Conservation (phyloP, 371 early-diverging fungal genomes). For the Mortierella sp. region DNA sequence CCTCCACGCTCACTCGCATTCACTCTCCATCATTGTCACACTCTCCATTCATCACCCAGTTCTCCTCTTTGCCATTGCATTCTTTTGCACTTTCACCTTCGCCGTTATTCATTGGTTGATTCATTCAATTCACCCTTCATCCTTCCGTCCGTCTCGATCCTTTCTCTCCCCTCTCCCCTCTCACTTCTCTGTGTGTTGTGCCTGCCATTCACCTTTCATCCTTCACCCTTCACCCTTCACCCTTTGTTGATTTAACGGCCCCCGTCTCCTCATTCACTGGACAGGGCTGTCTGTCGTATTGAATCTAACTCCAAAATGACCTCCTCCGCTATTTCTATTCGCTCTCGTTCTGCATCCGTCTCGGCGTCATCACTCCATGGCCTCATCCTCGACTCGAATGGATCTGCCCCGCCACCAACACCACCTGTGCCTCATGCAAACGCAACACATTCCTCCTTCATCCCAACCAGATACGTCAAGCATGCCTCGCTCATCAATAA, state of each 20-base stretch:
- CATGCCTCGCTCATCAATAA: slow-evolving; percentile 93
- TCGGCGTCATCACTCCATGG: slow-evolving; percentile 23
- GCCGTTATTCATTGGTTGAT: too few relatives aligned
- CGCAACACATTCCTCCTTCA: slow-evolving; percentile 50
- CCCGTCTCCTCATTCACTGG: background rate
- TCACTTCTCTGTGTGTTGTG: too few relatives aligned
- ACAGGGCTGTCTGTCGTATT: background rate
- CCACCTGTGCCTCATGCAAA: slow-evolving; percentile 22
- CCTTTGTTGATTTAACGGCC: too few relatives aligned
- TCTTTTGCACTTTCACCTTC: too few relatives aligned
- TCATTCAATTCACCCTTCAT: too few relatives aligned
- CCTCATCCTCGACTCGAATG: background rate
- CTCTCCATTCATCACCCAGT: background rate
- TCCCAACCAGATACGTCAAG: slow-evolving; percentile 72
- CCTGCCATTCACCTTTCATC: too few relatives aligned
- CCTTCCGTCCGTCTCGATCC: too few relatives aligned
- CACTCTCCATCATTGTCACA: background rate
- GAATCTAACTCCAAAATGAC: background rate
- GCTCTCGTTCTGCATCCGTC: slow-evolving; percentile 42
- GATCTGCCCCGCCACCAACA: slow-evolving; percentile 1
- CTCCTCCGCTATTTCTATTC: slow-evolving; percentile 9
- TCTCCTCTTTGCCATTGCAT: background rate
- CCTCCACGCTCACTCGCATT: background rate
- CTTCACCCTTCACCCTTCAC: too few relatives aligned
- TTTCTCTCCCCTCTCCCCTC: too few relatives aligned